phyloP scores from a whole-genome alignment of 305 asterid species.

The Fraxinus ornus region DNA sequence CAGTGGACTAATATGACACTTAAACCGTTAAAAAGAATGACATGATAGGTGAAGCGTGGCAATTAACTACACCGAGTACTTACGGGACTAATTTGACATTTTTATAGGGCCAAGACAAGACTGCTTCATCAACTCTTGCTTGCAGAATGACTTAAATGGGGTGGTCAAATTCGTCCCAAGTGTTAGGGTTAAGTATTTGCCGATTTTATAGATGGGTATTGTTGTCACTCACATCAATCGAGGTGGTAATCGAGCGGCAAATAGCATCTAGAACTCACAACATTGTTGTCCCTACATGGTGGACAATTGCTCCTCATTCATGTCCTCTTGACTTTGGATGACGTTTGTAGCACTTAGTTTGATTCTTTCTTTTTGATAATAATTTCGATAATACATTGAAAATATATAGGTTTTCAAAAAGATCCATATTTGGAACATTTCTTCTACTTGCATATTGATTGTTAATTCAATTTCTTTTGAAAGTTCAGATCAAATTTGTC shows the following conservation, averaged over 20 bases:
- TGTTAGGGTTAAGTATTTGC: neutral
- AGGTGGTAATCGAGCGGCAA: neutral
- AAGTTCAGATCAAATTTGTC: neutral
- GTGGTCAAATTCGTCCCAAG: neutral
- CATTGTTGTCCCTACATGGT: neutral
- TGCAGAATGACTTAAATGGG: neutral
- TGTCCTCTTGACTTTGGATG: neutral
- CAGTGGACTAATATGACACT: neutral
- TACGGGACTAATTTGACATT: neutral
- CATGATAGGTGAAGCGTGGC: too few species aligned
- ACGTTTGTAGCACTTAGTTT: neutral
- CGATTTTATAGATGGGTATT: neutral
- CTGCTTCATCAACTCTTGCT: neutral
- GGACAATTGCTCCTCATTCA: neutral
- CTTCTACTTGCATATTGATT: neutral
- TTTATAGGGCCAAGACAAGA: neutral
- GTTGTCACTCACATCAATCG: neutral
- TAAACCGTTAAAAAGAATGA: too few species aligned
- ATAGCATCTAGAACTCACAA: neutral
- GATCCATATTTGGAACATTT: neutral
- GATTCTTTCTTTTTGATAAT: neutral
- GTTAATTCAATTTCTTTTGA: neutral
- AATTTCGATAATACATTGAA: neutral
- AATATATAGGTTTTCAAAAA: neutral
- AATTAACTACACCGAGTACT: too few species aligned